Base-by-base conservation (phyloP, 495 filamentous ascomycete genomes). In the Pyrenula aspistea region DNA sequence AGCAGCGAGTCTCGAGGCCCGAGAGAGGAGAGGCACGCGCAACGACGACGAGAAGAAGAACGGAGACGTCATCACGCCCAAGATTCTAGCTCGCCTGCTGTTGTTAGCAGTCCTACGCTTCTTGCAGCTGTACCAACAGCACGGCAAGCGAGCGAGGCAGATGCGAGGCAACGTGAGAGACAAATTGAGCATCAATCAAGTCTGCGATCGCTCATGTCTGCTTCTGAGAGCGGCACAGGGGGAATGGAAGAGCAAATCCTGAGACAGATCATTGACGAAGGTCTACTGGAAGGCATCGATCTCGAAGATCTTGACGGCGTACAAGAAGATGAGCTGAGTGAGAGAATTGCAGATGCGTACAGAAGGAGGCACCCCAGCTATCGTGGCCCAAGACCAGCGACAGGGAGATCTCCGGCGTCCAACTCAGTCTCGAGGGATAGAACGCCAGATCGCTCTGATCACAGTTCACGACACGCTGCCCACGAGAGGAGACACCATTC, bases 201-300 rank as follows among this genome's bases (percentile, higher is more conserved):
- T 58, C 73, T 96, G 61, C 75, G 91, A 56, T 92, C 85, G n/a
- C 63, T 96, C 60, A 76, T 96, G 56, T 88, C 85, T 60, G 71
- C 82, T 12, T 86, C 85, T 0, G 87, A 90, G 60, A 66, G 86
- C n/a, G 87, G 86, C 63, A 76, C 77, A 20, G 71, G 74, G 51
- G 89, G 90, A 56, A 77, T 93, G 64, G 84, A 94, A 66, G 89
- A 92, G 63, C 90, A 93, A 65, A 95, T 96, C 58, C 73, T 92
- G 59, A 77, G 86, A 47, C 88, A 93, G 68, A 95, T 96, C 53
- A 80, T 90, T 59, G 88, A 92, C 61, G 90, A 95, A 61, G 91
- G 91, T 0, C 67, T 95, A 53, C 66, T 96, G 54, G 87, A 95
- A 60, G 89, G 89, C 25, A 80, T 95, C 53, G 88, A 96, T 63